Conservation (phyloP, 2,329 filamentous ascomycete species). For the Amylocarpus encephaloides region DNA sequence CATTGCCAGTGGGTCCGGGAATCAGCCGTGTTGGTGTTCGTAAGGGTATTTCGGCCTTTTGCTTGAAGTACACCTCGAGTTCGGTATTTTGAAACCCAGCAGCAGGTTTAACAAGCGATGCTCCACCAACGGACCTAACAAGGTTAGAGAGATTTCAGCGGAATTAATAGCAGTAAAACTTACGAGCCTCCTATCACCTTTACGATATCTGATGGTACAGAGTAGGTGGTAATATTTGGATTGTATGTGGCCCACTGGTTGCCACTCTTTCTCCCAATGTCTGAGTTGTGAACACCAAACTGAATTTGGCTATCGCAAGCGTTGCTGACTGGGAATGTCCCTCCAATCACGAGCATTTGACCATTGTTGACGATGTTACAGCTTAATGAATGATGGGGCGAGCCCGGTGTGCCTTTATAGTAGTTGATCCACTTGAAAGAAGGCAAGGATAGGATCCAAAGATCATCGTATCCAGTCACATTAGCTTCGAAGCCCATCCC, state of each 20-base stretch:
- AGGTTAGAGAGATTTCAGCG: neutral
- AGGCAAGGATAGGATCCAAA: conserved; percentile 44
- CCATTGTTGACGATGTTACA: conserved; percentile 50
- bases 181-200: conserved; percentile 43
- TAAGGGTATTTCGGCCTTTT: conserved; percentile 39
- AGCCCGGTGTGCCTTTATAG: conserved; percentile 36
- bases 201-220: conserved; percentile 46
- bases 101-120: conserved; percentile 45
- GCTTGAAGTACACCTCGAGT: conserved; percentile 46
- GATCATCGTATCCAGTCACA: conserved; percentile 51
- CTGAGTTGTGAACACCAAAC: conserved; percentile 51
- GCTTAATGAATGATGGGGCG: conserved; percentile 48
- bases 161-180: conserved; percentile 4
- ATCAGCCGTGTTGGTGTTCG: conserved; percentile 44
- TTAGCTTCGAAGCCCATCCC: conserved; percentile 44
- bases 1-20: conserved; percentile 22
- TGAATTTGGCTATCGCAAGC: conserved; percentile 47
- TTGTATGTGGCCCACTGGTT: conserved; percentile 46
- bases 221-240: conserved; percentile 44
- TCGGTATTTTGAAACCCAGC: conserved; percentile 45
- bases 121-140: conserved; percentile 41
- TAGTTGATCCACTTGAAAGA: conserved; percentile 21
- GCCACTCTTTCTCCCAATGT: conserved; percentile 45
- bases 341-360: conserved; percentile 60
- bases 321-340: conserved; percentile 44